Evolutionary conservation across 1,284 basidiomycete species (phyloP).

Genomic region (Ustilago bromivora): DNA sequence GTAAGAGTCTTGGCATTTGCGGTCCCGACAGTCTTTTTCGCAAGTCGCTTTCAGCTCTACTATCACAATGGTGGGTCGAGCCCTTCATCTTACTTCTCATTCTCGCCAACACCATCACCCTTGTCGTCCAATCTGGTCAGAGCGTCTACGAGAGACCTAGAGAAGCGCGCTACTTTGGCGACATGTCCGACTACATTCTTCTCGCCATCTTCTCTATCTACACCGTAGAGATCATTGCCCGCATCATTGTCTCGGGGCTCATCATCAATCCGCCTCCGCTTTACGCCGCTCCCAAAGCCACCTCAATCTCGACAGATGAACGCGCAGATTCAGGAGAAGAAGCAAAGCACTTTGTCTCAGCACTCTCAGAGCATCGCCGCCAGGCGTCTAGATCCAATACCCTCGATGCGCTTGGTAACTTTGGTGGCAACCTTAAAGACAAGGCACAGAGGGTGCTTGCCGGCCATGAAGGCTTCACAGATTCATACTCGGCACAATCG

Average conservation of each 20-base stretch:
- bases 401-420: slow-evolving; percentile 51
- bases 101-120: slow-evolving; percentile 82
- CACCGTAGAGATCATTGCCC: slow-evolving; percentile 88
- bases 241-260: slow-evolving; percentile 91
- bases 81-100: slow-evolving; percentile 86
- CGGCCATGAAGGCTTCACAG: slow-evolving; percentile 30
- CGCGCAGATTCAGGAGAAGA: background rate
- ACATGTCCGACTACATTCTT: slow-evolving; percentile 87
- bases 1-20: slow-evolving; percentile 82
- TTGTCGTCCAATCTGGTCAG: slow-evolving; percentile 81
- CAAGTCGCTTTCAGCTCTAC: slow-evolving; percentile 30
- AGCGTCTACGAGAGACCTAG: slow-evolving; percentile 72
- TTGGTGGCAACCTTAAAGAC: slow-evolving; percentile 53
- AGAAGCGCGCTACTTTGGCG: slow-evolving; percentile 80
- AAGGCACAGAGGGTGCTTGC: slow-evolving; percentile 44
- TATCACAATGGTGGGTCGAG: slow-evolving; percentile 81
- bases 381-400: slow-evolving; percentile 60
- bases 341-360: slow-evolving; percentile 13
- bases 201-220: slow-evolving; percentile 86
- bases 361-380: slow-evolving; percentile 28
- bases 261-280: slow-evolving; percentile 80
- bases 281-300: slow-evolving; percentile 29
- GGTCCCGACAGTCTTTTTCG: slow-evolving; percentile 73
- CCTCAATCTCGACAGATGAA: background rate
- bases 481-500: background rate